phyloP scores from a whole-genome alignment of 805 yeast species.

The Yarrowia sp. region DNA sequence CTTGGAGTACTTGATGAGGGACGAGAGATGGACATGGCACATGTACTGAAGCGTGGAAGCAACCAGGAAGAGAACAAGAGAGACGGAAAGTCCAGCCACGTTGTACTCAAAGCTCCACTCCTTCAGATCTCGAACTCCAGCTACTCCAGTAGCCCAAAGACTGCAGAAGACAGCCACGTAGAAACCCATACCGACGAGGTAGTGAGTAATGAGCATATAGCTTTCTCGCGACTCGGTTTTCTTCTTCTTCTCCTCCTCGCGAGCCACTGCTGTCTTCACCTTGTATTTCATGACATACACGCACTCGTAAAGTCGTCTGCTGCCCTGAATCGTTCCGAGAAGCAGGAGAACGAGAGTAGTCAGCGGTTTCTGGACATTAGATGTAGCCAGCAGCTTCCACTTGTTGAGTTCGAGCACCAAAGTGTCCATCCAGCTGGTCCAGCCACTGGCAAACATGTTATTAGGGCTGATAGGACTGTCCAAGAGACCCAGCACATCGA shows the following conservation, averaged over 20 bases:
- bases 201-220: constrained; percentile 3
- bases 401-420: not conserved
- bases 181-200: constrained; percentile 13
- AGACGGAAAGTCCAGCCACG: not conserved
- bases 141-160: not conserved
- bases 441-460: not conserved
- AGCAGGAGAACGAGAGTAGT: not conserved
- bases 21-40: constrained; percentile 13
- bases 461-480: not conserved
- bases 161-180: constrained; percentile 15
- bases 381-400: not conserved
- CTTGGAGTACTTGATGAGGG: not conserved
- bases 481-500: not conserved
- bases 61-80: not conserved
- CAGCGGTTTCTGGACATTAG: not conserved
- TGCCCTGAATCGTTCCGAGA: not conserved
- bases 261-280: not conserved
- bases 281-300: constrained; percentile 7
- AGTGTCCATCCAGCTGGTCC: not conserved
- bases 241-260: not conserved
- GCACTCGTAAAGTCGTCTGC: constrained; percentile 1
- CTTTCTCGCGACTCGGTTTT: not conserved
- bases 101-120: not conserved
- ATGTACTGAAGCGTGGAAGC: not conserved
- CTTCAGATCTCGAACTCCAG: not conserved